A percentile compares a stretch with the other conserved stretches of the same genome.
phyloP scores from a whole-genome alignment of 208 protist species.

The Kentomonas sorsogonicus region DNA sequence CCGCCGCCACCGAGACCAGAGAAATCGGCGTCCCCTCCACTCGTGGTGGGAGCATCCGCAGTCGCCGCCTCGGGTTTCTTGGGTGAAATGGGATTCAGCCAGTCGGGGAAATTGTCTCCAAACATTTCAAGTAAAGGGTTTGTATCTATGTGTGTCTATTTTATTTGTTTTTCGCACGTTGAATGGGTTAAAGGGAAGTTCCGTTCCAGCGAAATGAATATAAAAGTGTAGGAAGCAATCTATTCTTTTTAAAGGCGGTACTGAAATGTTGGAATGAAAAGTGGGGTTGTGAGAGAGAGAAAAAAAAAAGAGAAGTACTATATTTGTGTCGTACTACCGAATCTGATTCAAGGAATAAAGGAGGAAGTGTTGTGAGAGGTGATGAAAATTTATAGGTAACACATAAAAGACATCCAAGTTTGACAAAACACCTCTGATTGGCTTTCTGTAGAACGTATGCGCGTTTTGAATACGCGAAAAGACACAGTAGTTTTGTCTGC shows the following conservation, averaged over 20 bases:
- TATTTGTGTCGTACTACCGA: neutral
- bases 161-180: neutral
- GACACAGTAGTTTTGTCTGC: too few relatives aligned
- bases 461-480: too few relatives aligned
- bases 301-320: neutral
- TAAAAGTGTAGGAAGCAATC: neutral
- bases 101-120: too few relatives aligned
- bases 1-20: constrained; percentile 33
- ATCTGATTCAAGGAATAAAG: neutral
- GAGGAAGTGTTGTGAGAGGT: neutral
- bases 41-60: too few relatives aligned
- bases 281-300: neutral
- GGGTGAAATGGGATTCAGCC: too few relatives aligned
- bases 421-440: too few relatives aligned
- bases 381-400: neutral
- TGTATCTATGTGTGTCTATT: neutral
- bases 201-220: neutral
- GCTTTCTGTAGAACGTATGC: too few relatives aligned
- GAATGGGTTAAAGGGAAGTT: neutral
- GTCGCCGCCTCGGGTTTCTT: too few relatives aligned
- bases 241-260: neutral
- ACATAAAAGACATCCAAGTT: too few relatives aligned
- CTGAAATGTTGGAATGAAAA: neutral
- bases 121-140: too few relatives aligned
- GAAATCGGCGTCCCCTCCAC: too few relatives aligned